These are phyloP conservation scores for Brassica hybrid DNA, from an alignment of 441 rosid species.

Conservation along the genomic window DNA sequence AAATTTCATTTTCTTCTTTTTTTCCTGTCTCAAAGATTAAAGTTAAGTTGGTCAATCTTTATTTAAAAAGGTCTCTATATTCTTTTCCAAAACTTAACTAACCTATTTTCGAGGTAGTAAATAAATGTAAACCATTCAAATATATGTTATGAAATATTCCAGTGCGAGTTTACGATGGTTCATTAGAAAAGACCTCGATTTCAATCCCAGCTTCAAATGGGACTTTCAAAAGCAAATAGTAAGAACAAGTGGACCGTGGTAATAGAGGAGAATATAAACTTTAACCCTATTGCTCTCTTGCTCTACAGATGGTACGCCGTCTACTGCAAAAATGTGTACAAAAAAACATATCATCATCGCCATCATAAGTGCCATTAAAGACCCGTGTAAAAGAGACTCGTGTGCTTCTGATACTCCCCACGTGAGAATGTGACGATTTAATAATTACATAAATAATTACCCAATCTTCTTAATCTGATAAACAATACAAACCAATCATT, in stretches of 20 bases:
- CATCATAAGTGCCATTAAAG: constrained; percentile 15
- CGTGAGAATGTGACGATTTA: constrained; percentile 38
- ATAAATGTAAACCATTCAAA: neutral
- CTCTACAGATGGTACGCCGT: neutral
- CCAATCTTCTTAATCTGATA: constrained; percentile 29
- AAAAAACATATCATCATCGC: constrained; percentile 31
- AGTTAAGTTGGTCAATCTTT: neutral
- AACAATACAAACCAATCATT: constrained; percentile 23
- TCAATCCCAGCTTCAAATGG: neutral
- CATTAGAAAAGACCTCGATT: neutral
- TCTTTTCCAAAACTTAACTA: neutral
- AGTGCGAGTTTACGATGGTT: neutral
- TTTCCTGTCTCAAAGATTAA: neutral
- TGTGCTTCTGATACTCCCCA: constrained; percentile 44
- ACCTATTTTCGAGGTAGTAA: neutral
- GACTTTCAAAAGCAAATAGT: neutral
- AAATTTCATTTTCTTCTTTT: neutral
- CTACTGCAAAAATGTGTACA: constrained; percentile 4
- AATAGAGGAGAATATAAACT: neutral
- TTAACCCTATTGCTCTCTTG: neutral
- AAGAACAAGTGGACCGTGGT: neutral
- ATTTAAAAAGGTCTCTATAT: neutral
- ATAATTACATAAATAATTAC: constrained; percentile 12
- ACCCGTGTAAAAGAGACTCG: constrained; percentile 34
- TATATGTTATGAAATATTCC: neutral